Evolutionary conservation across 768 basidiomycete species (phyloP), one percentile per base, ranked within the genome.

Genomic region (Udeniomyces megalosporus): DNA sequence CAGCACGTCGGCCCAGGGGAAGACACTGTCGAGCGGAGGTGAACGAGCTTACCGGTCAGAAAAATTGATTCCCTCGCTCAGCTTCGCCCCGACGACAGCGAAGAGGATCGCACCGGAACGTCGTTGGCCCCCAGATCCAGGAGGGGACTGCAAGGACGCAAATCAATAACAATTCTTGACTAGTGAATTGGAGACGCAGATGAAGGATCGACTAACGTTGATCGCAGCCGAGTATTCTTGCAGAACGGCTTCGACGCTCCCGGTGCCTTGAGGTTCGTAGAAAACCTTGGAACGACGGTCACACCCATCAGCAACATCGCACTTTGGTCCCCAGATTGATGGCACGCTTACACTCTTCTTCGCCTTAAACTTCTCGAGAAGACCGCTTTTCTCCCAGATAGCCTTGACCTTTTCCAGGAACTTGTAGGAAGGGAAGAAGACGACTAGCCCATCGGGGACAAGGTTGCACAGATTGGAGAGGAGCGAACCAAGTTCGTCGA

Each of bases 81-180:
- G 79, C 71, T 96, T 97, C 29, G 91, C 93, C 20, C 92, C 92
- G 29, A 97, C 84, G 11, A 97, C 95, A 2, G 95, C 93, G 60
- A 97, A 84, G 4, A 99, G 76, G 44, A 99, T 72, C 2, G 88
- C 88, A 17, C 90, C 90, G 0, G 73, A 69, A 59, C 65, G 66
- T 1, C 56, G 54, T 26, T 15, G 20, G 11, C 29, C 53, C 28
- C 29, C 47, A 8, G 46, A 24, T 5, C 44, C 53, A 20, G 53
- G 35, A 24, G 42, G 3, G 2, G 60, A 28, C 17, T 29, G 1
- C 10, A 29, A 47, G 24, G 46, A 20, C 49, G 35, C 24, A 24
- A 38, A 32, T 24, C 14, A 38, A 50, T 8, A 24, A 50, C 15
- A 28, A 7, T 34, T 10, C 12, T n/a, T 28, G 17, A n/a, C 14